Conservation (phyloP, 257 asterid genomes). For the Lavandula angustifolia region DNA sequence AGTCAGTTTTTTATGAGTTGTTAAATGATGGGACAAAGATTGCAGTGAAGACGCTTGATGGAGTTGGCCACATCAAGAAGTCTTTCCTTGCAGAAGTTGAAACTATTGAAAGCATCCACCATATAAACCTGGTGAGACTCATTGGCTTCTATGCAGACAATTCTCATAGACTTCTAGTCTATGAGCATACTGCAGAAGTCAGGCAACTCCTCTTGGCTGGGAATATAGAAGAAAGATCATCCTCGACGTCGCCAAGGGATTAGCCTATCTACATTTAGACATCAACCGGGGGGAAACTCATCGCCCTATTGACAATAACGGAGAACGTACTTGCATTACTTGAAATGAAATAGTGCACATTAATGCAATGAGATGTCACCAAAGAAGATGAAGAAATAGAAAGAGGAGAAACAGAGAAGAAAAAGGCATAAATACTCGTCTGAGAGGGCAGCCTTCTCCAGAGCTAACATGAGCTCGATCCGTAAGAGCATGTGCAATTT, state of each 20-base stretch:
- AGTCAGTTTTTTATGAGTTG: conserved; percentile 32
- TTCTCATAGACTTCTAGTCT: conserved; percentile 38
- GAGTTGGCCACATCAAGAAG: conserved; percentile 32
- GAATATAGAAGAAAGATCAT: conserved; percentile 26
- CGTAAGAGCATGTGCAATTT: conserved; percentile 13
- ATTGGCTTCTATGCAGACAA: conserved; percentile 40
- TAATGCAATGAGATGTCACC: not conserved
- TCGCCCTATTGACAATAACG: conserved; percentile 63
- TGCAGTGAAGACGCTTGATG: conserved; percentile 37
- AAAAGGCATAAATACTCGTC: conserved; percentile 63
- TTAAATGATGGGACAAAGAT: conserved; percentile 27
- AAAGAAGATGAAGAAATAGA: not conserved
- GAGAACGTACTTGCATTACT: conserved; percentile 5
- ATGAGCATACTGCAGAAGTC: conserved; percentile 22
- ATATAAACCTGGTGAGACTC: conserved; percentile 37
- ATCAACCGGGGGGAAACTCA: conserved; percentile 84
- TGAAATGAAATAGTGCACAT: not conserved
- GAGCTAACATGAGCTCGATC: conserved; percentile 45
- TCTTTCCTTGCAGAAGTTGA: conserved; percentile 42
- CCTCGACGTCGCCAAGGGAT: conserved; percentile 35
- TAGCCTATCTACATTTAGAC: conserved; percentile 44
- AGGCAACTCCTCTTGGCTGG: conserved; percentile 22
- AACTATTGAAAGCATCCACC: conserved; percentile 39
- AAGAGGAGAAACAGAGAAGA: not conserved
- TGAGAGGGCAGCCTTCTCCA: conserved; percentile 96